Evolutionary conservation across 2,329 filamentous ascomycete genomes (phyloP).

Genomic region (Microsporum audouinii): DNA sequence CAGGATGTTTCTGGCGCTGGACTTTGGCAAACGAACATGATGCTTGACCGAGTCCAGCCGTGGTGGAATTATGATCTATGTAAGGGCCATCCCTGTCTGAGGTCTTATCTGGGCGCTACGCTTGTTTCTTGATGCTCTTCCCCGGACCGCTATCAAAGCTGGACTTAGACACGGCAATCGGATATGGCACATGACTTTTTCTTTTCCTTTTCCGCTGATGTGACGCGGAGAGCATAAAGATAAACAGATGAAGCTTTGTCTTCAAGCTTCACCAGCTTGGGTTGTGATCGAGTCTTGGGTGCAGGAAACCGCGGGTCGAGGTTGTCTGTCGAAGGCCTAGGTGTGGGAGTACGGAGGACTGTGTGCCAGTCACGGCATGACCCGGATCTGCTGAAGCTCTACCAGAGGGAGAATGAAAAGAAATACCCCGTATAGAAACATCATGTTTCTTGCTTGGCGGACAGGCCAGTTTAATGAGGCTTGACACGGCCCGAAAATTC

Average conservation of each 20-base stretch:
- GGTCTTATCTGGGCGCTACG: background rate
- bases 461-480: background rate
- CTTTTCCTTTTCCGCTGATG: background rate
- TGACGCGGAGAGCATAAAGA: background rate
- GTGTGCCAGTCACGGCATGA: background rate
- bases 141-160: background rate
- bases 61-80: background rate
- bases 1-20: background rate
- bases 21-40: background rate
- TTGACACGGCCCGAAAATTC: background rate
- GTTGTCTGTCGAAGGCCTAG: background rate
- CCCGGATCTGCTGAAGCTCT: conserved; percentile 2
- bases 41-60: conserved; percentile 3
- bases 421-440: background rate
- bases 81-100: background rate
- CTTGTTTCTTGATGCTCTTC: background rate
- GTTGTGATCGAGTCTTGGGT: background rate
- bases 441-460: background rate
- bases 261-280: background rate
- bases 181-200: background rate
- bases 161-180: background rate
- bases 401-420: background rate
- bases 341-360: background rate
- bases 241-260: background rate
- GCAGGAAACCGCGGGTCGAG: background rate